A percentile compares a stretch with the other conserved stretches of the same genome.
phyloP scores from a whole-genome alignment of 2,329 filamentous ascomycete genomes.

The Colletotrichum tamarilloi region DNA sequence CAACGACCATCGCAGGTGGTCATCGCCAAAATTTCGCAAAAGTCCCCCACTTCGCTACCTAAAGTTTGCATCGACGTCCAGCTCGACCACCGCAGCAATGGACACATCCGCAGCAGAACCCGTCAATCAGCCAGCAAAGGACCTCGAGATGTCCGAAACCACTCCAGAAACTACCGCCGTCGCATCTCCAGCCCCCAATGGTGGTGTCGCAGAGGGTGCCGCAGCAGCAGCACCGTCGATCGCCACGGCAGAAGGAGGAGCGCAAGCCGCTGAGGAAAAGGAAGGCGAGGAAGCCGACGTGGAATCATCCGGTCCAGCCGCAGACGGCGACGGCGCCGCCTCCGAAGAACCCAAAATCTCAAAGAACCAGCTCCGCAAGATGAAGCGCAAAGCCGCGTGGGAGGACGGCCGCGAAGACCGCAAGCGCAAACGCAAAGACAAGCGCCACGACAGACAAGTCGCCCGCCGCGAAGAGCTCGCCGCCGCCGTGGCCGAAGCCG shows the following conservation, averaged over 20 bases:
- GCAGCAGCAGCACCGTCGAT: not conserved
- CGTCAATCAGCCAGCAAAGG: not conserved
- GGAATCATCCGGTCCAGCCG: not conserved
- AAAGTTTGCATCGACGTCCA: slow-evolving; percentile 15
- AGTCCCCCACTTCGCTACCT: slow-evolving; percentile 28
- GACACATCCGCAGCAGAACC: not conserved
- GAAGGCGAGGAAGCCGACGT: not conserved
- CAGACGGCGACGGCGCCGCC: not conserved
- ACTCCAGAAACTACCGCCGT: not conserved
- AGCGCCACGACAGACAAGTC: slow-evolving; percentile 58
- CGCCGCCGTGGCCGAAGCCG: slow-evolving; percentile 58
- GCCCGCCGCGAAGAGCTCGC: slow-evolving; percentile 63
- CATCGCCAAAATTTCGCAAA: slow-evolving; percentile 33
- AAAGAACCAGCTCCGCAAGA: slow-evolving; percentile 88
- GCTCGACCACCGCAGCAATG: slow-evolving; percentile 13
- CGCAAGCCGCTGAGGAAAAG: slow-evolving; percentile 14
- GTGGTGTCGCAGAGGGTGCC: not conserved
- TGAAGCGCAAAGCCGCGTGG: slow-evolving; percentile 78
- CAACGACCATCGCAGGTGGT: slow-evolving; percentile 12
- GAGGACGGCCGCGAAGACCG: slow-evolving; percentile 75
- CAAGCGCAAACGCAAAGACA: slow-evolving; percentile 65
- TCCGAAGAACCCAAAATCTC: slow-evolving; percentile 63
- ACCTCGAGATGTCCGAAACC: slow-evolving; percentile 9
- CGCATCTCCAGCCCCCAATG: slow-evolving; percentile 6
- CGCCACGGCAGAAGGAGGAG: not conserved